Percentiles rank a stretch among this genome's conserved stretches.
Evolutionary conservation across 1,284 basidiomycete genomes (phyloP).

Genomic region (Somion occarium): DNA sequence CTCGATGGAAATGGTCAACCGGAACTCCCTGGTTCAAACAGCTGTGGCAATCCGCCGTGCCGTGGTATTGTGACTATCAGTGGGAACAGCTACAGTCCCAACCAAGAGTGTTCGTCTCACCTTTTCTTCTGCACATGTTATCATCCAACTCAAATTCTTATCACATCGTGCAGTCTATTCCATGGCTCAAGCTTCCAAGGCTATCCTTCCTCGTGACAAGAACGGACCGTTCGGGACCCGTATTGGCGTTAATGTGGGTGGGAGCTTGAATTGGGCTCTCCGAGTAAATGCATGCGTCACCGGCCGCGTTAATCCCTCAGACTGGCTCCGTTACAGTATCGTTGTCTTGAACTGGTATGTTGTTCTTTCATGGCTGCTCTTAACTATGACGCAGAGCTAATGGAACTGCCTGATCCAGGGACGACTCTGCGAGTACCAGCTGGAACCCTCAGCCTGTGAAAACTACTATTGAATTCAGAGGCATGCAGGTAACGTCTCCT

Average conservation of each 20-base stretch:
- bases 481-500: slow-evolving; percentile 45
- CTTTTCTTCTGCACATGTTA: neutral
- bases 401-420: slow-evolving; percentile 28
- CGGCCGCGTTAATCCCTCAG: slow-evolving; percentile 43
- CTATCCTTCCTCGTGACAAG: slow-evolving; percentile 59
- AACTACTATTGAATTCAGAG: slow-evolving; percentile 68
- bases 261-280: slow-evolving; percentile 53
- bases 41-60: slow-evolving; percentile 57
- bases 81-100: slow-evolving; percentile 50
- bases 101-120: slow-evolving; percentile 60
- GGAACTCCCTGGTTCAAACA: slow-evolving; percentile 57
- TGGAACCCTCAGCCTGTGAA: slow-evolving; percentile 61
- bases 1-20: slow-evolving; percentile 59
- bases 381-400: neutral
- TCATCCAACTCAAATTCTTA: slow-evolving; percentile 1
- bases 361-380: neutral
- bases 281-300: slow-evolving; percentile 64
- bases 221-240: slow-evolving; percentile 67
- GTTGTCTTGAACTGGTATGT: slow-evolving; percentile 59
- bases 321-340: slow-evolving; percentile 62
- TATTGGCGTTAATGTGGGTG: slow-evolving; percentile 58
- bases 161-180: slow-evolving; percentile 47
- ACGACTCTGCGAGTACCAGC: slow-evolving; percentile 43
- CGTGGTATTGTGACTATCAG: slow-evolving; percentile 61
- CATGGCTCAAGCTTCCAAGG: slow-evolving; percentile 72